Conservation (phyloP, 2,329 filamentous ascomycete genomes). For the Pseudogymnoascus sp. region DNA sequence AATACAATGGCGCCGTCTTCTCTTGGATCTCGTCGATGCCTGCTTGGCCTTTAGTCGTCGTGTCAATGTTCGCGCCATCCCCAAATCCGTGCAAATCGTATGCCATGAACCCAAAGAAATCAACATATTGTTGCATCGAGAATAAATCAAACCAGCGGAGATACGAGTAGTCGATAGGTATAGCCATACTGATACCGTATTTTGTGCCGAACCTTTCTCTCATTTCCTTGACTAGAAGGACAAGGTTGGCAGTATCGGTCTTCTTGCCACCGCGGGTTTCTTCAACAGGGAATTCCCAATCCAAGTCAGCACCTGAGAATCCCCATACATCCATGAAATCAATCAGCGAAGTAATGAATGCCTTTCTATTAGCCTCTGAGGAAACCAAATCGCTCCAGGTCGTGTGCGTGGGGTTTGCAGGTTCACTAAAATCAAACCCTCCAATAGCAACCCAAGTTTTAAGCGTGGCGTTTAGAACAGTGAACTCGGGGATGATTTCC, state of each 20-base stretch:
- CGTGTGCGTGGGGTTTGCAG: constrained; percentile 21
- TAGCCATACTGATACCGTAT: constrained; percentile 36
- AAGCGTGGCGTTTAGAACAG: constrained; percentile 18
- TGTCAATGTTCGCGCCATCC: constrained; percentile 31
- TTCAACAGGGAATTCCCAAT: constrained; percentile 39
- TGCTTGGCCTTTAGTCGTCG: constrained; percentile 33
- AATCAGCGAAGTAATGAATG: constrained; percentile 32
- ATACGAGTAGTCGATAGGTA: constrained; percentile 24
- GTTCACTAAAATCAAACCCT: constrained; percentile 26
- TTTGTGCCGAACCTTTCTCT: constrained; percentile 27
- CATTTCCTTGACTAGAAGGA: neutral
- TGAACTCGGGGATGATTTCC: constrained; percentile 22
- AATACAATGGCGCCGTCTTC: constrained; percentile 35
- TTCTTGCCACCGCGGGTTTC: constrained; percentile 30
- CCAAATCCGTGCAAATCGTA: constrained; percentile 38
- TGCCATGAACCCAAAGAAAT: constrained; percentile 31
- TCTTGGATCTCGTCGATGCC: constrained; percentile 37
- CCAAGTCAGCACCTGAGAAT: constrained; percentile 38
- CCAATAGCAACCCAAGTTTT: constrained; percentile 21
- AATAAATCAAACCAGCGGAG: constrained; percentile 28
- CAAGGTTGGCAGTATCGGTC: constrained; percentile 33
- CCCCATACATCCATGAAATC: constrained; percentile 31
- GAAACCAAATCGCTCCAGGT: constrained; percentile 28
- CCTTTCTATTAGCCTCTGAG: constrained; percentile 22
- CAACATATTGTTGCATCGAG: constrained; percentile 22